Evolutionary conservation across 2,329 filamentous ascomycete genomes (phyloP).

Genomic region (Ambrosiella beaveri): DNA sequence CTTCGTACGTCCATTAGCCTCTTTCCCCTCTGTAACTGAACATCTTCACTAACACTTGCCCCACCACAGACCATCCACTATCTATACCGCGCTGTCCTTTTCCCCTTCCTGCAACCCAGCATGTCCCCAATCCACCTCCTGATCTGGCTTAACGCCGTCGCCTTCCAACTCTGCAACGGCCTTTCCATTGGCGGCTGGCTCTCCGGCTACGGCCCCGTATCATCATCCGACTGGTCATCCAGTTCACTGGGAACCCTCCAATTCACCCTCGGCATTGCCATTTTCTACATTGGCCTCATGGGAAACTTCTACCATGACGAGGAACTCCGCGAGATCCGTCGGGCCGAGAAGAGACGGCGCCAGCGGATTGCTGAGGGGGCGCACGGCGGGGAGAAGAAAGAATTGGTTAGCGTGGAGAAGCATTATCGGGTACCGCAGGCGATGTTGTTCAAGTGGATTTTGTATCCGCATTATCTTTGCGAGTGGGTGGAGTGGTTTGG

Average conservation of each 20-base stretch:
- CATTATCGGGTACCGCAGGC: constrained; percentile 75
- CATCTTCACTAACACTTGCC: neutral
- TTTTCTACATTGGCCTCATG: constrained; percentile 62
- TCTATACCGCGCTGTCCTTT: constrained; percentile 69
- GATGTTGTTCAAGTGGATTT: constrained; percentile 63
- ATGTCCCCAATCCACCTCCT: constrained; percentile 75
- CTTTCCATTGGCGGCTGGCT: constrained; percentile 65
- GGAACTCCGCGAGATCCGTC: constrained; percentile 69
- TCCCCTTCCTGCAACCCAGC: constrained; percentile 68
- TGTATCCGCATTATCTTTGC: constrained; percentile 87
- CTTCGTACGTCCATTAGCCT: constrained; percentile 28
- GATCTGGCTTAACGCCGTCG: constrained; percentile 45
- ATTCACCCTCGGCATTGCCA: constrained; percentile 45
- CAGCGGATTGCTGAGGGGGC: constrained; percentile 21
- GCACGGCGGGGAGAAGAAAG: constrained; percentile 19
- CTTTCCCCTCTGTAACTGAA: constrained; percentile 9
- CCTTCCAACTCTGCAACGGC: constrained; percentile 70
- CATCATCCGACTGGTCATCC: constrained; percentile 31
- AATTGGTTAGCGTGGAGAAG: constrained; percentile 42
- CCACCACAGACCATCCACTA: constrained; percentile 57
- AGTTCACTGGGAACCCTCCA: constrained; percentile 23
- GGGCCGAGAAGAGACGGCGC: constrained; percentile 40
- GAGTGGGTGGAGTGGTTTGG: constrained; percentile 96
- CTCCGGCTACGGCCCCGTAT: constrained; percentile 58
- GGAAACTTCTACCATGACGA: constrained; percentile 84